Evolutionary conservation across 1,284 basidiomycete genomes (phyloP).

Genomic region (Taiwanofungus camphoratus): DNA sequence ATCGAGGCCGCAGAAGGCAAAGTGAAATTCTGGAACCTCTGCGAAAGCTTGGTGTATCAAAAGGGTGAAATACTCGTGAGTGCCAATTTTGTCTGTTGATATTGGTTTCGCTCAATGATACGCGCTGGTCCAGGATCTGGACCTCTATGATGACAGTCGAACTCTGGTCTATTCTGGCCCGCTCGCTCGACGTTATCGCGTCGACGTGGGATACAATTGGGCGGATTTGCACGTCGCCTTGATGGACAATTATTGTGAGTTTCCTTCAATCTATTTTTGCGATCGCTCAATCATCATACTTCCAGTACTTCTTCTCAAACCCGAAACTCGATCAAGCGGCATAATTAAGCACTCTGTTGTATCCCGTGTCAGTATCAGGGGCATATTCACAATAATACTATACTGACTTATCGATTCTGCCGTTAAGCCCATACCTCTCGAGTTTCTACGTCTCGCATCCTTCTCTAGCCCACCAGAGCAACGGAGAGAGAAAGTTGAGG

Average conservation of each 20-base stretch:
- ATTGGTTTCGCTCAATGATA: slow-evolving; percentile 1
- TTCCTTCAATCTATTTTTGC: neutral
- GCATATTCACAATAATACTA: neutral
- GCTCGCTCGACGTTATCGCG: slow-evolving; percentile 46
- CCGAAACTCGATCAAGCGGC: slow-evolving; percentile 47
- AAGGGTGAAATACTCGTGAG: slow-evolving; percentile 75
- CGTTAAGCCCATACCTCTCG: slow-evolving; percentile 65
- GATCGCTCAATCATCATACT: neutral
- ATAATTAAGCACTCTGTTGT: slow-evolving; percentile 46
- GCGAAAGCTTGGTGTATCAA: slow-evolving; percentile 66
- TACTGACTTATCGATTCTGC: slow-evolving; percentile 2
- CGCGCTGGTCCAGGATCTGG: slow-evolving; percentile 55
- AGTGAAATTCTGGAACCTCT: slow-evolving; percentile 76
- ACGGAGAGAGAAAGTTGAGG: slow-evolving; percentile 55
- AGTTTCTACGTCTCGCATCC: slow-evolving; percentile 63
- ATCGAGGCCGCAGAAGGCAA: slow-evolving; percentile 80
- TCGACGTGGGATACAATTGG: slow-evolving; percentile 62
- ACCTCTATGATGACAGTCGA: slow-evolving; percentile 67
- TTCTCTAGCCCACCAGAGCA: slow-evolving; percentile 54
- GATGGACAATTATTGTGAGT: slow-evolving; percentile 72
- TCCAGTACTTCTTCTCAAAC: slow-evolving; percentile 62
- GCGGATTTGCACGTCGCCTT: slow-evolving; percentile 59
- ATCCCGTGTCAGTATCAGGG: slow-evolving; percentile 47
- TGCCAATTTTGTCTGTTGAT: slow-evolving; percentile 10
- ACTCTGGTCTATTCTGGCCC: slow-evolving; percentile 61